Evolutionary conservation across 139 green algal genomes (phyloP), one percentile per base, ranked within the genome.

Genomic region (Pleodorina starrii): DNA sequence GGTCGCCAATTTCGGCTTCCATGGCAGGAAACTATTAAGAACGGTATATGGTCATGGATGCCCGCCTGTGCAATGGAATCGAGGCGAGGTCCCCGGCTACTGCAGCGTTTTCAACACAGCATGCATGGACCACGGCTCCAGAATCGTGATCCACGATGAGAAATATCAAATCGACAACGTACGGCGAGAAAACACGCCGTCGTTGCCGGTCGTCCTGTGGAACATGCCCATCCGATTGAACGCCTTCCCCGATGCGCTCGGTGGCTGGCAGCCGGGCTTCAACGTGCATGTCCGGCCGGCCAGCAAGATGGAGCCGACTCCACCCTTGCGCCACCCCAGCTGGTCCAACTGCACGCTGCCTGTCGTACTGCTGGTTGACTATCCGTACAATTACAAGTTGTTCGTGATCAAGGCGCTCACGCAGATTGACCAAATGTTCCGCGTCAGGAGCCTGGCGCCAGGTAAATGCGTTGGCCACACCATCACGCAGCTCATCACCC

Each of bases 261-360:
- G 36, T 21, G 79, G 79, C 57, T 86, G 59, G 40, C 57, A 76
- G 59, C 79, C 79, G 7, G 59, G 75, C 57, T 86, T 76, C 29
- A n/a, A 14, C 2, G n/a, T 86, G 2, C 32, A 27, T 5, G 12
- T 86, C 1, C 79, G 79, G 5, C 79, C 79, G 32, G 79, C 40
- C 0, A 86, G 79, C 54, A 86, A 86, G 38, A 57, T 42, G 25
- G 79, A 86, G 59, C 79, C 79, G 35, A 86, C 79, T 2, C 36
- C 38, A 5, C 38, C 38, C 16, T 21, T 86, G 1, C 57, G 79
- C 16, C 57, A 86, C 59, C 79, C 79, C 9, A 36, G 0, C 57
- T 86, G 40, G 40, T 75, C 51, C 11, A 75, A 86, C 25, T 86
- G 79, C 59, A 86, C 79, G 16, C 59, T 86, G 57, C 79, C 79